These are phyloP conservation scores for Fagus sylvatica DNA, from an alignment of 306 rosid genomes.

Conservation along the genomic window DNA sequence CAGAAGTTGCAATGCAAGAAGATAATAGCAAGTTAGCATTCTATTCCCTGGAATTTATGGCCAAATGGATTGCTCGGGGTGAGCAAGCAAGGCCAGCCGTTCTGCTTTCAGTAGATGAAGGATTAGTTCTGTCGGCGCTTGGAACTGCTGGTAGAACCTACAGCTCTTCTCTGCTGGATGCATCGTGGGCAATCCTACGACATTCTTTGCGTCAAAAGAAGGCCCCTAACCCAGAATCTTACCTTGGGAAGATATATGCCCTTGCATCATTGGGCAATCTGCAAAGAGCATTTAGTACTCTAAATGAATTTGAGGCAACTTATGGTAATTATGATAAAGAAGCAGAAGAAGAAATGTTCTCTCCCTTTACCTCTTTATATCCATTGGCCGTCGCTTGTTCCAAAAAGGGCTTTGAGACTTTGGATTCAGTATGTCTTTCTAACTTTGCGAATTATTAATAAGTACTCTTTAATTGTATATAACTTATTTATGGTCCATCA, in stretches of 20 bases:
- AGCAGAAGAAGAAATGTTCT: conserved; percentile 68
- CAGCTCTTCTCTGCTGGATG: conserved; percentile 61
- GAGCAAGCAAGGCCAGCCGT: conserved; percentile 70
- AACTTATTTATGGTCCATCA: background rate
- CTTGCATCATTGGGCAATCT: conserved; percentile 78
- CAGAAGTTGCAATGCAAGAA: conserved; percentile 60
- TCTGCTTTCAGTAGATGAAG: conserved; percentile 74
- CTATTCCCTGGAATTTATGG: conserved; percentile 79
- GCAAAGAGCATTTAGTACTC: conserved; percentile 72
- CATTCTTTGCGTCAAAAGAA: conserved; percentile 77
- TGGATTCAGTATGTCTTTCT: conserved; percentile 70
- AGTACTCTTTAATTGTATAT: conserved; percentile 14
- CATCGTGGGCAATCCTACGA: conserved; percentile 78
- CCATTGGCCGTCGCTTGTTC: conserved; percentile 86
- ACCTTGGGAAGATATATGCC: conserved; percentile 71
- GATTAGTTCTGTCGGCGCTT: conserved; percentile 69
- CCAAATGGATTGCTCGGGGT: conserved; percentile 79
- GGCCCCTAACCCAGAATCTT: conserved; percentile 90
- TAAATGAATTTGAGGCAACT: conserved; percentile 68
- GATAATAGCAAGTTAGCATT: conserved; percentile 80
- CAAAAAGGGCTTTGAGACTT: conserved; percentile 87
- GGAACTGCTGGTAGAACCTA: conserved; percentile 81
- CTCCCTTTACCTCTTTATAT: conserved; percentile 85
- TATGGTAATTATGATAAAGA: conserved; percentile 58
- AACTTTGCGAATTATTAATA: conserved; percentile 22